These are phyloP conservation scores for Pisolithus sp. DNA, from an alignment of 768 basidiomycete species.

Conservation along the genomic window DNA sequence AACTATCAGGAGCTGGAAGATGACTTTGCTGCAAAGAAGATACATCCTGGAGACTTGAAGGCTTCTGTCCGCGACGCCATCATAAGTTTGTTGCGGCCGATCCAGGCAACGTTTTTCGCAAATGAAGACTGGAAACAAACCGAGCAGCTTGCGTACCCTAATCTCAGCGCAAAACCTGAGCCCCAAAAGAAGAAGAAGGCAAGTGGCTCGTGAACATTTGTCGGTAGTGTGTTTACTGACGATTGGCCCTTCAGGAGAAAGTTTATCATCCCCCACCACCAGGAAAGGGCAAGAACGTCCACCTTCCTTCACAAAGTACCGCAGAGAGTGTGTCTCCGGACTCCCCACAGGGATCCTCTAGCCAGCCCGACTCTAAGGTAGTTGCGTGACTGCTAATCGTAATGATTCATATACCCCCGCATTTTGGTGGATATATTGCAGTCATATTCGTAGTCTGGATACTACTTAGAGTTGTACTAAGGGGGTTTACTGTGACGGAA, in stretches of 20 bases:
- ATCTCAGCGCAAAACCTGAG: constrained; percentile 55
- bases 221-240: not conserved
- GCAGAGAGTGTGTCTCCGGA: no score
- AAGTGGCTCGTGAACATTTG: constrained; percentile 1
- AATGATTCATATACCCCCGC: no score
- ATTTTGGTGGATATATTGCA: no score
- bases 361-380: no score
- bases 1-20: constrained; percentile 59
- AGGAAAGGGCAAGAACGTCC: constrained; percentile 59
- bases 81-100: constrained; percentile 68
- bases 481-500: no score
- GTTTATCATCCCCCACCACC: constrained; percentile 81
- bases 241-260: constrained; percentile 48
- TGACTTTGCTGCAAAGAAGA: constrained; percentile 66
- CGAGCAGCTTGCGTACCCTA: constrained; percentile 79
- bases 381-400: no score
- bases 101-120: constrained; percentile 69
- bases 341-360: no score
- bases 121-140: constrained; percentile 77
- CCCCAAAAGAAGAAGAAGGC: constrained; percentile 63
- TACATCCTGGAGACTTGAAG: constrained; percentile 93
- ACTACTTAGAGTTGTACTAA: no score
- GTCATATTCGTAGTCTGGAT: no score
- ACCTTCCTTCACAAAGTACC: not conserved
- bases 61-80: constrained; percentile 67